A percentile compares a stretch with the other conserved stretches of the same genome.
phyloP scores from a whole-genome alignment of 2,329 filamentous ascomycete species.

The Calonectria crousiana region DNA sequence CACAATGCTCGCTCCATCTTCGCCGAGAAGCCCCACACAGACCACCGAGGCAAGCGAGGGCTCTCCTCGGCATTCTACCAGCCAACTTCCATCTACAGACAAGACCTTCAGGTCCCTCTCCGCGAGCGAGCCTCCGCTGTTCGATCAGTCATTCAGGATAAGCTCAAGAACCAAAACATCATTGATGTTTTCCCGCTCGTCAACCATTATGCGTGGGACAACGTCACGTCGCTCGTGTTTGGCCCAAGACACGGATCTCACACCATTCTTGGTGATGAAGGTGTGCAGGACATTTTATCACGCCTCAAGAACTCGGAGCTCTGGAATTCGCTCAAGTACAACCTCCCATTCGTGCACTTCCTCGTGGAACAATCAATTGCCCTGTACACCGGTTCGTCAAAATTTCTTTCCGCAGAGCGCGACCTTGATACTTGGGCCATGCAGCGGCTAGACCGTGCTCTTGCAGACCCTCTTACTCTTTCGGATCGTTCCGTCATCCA shows the following conservation, averaged over 20 bases:
- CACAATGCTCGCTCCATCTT: slow-evolving; percentile 10
- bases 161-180: background rate
- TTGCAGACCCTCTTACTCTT: background rate
- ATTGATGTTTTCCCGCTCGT: background rate
- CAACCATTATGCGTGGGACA: background rate
- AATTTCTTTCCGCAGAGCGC: background rate
- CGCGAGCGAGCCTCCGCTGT: background rate
- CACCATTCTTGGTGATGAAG: background rate
- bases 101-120: background rate
- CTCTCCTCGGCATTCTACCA: slow-evolving; percentile 9
- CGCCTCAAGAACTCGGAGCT: slow-evolving; percentile 11
- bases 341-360: background rate
- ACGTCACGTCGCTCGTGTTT: background rate
- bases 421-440: background rate
- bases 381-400: background rate
- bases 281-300: background rate
- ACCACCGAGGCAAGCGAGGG: slow-evolving; percentile 7
- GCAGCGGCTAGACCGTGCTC: background rate
- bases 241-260: slow-evolving; percentile 1
- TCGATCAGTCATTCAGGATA: background rate
- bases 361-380: background rate
- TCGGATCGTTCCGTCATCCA: background rate
- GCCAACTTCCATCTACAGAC: slow-evolving; percentile 10
- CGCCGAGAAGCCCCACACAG: background rate
- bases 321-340: slow-evolving; percentile 10